A percentile compares a stretch with the other conserved stretches of the same genome.
Conservation (phyloP, 352 stramenopile species). For the Halophytophthora batemanensis region DNA sequence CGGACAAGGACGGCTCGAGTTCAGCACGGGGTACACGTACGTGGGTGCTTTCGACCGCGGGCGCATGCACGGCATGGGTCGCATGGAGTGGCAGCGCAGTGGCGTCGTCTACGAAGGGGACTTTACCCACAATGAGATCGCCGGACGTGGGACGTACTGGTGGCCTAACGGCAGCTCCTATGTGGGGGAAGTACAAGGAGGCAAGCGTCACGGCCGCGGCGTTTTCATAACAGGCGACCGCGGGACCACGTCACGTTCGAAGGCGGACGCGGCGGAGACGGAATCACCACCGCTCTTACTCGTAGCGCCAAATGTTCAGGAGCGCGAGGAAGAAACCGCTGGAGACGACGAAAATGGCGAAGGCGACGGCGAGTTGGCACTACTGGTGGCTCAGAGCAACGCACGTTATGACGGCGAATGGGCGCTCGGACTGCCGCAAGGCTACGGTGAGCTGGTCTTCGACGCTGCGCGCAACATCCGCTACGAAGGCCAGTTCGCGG, state of each 20-base stretch:
- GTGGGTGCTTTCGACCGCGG: constrained; percentile 56
- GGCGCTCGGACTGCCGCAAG: constrained; percentile 64
- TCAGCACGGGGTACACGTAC: constrained; percentile 72
- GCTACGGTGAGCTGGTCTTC: constrained; percentile 70
- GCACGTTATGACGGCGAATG: constrained; percentile 80
- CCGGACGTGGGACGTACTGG: constrained; percentile 51
- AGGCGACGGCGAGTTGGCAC: not conserved
- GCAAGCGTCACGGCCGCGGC: constrained; percentile 74
- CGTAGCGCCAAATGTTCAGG: not conserved
- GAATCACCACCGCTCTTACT: not conserved
- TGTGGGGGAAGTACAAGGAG: constrained; percentile 57
- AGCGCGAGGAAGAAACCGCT: not conserved
- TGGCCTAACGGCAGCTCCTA: constrained; percentile 88
- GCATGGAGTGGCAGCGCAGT: constrained; percentile 50
- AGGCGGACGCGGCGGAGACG: constrained; percentile 1
- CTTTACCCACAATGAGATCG: constrained; percentile 71
- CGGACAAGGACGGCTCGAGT: constrained; percentile 47
- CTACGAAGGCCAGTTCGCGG: constrained; percentile 56
- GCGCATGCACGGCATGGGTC: constrained; percentile 72
- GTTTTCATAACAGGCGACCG: constrained; percentile 46
- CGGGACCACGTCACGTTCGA: constrained; percentile 9
- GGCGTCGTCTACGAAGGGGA: constrained; percentile 69
- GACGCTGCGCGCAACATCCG: constrained; percentile 47
- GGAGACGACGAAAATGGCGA: constrained; percentile 3
- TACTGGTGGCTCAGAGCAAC: constrained; percentile 40